phyloP scores from a whole-genome alignment of 2,329 filamentous ascomycete species.

The Ophiocordyceps camponoti-floridani region DNA sequence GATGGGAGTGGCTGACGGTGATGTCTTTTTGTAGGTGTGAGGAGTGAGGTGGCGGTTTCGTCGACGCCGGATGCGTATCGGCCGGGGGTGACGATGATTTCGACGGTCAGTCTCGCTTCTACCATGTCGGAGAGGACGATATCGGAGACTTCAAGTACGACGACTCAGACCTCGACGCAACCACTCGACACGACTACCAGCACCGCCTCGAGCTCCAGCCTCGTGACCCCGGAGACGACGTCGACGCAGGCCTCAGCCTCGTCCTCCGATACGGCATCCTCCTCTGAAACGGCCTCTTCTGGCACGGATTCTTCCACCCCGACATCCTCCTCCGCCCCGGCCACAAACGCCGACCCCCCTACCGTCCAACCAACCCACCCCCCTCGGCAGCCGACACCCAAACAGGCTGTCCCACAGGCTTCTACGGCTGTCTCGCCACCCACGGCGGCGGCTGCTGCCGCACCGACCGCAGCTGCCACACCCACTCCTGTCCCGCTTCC shows the following conservation, averaged over 20 bases:
- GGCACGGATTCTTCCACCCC: background rate
- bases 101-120: background rate
- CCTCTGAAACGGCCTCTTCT: too few species aligned
- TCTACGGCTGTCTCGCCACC: conserved; percentile 75
- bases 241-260: too few species aligned
- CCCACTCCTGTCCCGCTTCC: conserved; percentile 62
- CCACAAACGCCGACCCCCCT: conserved; percentile 21
- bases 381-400: conserved; percentile 11
- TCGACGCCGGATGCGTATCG: background rate
- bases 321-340: background rate
- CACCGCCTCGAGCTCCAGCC: background rate
- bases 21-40: background rate
- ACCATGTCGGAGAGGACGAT: conserved; percentile 4
- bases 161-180: too few species aligned
- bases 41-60: background rate
- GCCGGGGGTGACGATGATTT: conserved; percentile 5
- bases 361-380: conserved; percentile 18
- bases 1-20: background rate
- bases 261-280: too few species aligned
- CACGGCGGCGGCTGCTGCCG: conserved; percentile 77
- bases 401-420: conserved; percentile 61
- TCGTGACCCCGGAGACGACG: background rate
- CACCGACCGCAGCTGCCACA: conserved; percentile 69
- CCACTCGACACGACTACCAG: too few species aligned
- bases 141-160: conserved; percentile 12